phyloP scores from a whole-genome alignment of 805 yeast species.

The Pichia cabralensis region DNA sequence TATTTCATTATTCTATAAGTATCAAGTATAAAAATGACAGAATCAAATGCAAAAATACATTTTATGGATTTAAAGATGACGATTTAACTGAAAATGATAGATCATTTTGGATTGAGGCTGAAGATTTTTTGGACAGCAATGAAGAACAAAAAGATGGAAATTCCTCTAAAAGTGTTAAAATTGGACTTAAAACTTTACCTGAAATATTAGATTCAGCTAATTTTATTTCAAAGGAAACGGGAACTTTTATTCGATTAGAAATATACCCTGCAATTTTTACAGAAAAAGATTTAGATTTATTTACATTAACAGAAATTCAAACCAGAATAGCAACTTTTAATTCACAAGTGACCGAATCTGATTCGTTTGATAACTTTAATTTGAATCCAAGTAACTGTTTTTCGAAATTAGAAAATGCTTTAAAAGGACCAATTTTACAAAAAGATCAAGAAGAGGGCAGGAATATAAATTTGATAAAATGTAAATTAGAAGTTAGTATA shows the following conservation, averaged over 20 bases:
- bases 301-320: conserved; percentile 40
- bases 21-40: conserved; percentile 16
- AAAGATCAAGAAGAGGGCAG: conserved; percentile 36
- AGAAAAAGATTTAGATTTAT: conserved; percentile 35
- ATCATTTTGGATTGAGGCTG: conserved; percentile 1
- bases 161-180: conserved; percentile 7
- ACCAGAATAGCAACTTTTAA: conserved; percentile 34
- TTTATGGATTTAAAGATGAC: conserved; percentile 20
- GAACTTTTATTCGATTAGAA: conserved; percentile 42
- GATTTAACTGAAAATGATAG: conserved; percentile 20
- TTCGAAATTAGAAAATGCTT: conserved; percentile 48
- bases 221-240: conserved; percentile 35
- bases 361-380: conserved; percentile 9
- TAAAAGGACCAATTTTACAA: conserved; percentile 54
- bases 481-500: conserved; percentile 36
- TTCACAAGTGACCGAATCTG: conserved; percentile 14
- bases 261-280: conserved; percentile 43
- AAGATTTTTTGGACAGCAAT: conserved; percentile 2
- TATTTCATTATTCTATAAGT: conserved; percentile 21
- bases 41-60: conserved; percentile 15
- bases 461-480: conserved; percentile 43
- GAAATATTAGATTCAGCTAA: conserved; percentile 35
- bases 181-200: conserved; percentile 23
- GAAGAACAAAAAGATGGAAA: too few relatives aligned
- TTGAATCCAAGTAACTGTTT: conserved; percentile 41